Base-by-base conservation (phyloP, 345 rosid species). In the Populus pruinosa region DNA sequence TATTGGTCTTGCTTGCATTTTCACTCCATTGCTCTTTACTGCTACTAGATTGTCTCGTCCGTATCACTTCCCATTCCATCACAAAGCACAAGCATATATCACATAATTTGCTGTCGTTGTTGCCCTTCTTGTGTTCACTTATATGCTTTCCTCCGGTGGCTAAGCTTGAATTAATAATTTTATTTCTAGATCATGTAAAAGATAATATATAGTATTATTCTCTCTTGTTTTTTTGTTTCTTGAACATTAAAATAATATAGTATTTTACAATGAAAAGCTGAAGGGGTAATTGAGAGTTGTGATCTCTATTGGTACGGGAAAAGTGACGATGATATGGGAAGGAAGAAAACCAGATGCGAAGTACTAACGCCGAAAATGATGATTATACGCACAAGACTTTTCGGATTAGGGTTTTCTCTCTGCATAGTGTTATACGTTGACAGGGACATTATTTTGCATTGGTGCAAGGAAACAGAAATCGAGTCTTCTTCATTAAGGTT, bases 401-500 rank as follows among this genome's bases (percentile, higher is more conserved):
- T 27, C 25, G 25, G 35, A 29, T 6, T 21, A 55, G 8, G n/a
- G 61, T 9, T 55, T n/a, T 56, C 23, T n/a, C 27, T 56, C 13
- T n/a, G 50, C 17, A n/a, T 56, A 20, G n/a, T 53, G 11, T 21
- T 2, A 20, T 53, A 8, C 4, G 25, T 56, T 56, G 12, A 56
- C 29, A 3, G 27, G 27, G 29, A n/a, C 9, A 56, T 9, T 56
- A 56, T n/a, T 8, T n/a, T 9, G 13, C 62, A 20, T 8, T 20
- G 62, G 62, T 3, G 5, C 25, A 56, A n/a, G 63, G 4, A 18
- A 35, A 18, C 6, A 41, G 31, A 69, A 44, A 71, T 11, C 23
- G 36, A 39, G 55, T 38, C 41, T 69, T 76, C 29, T 68, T 55
- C 39, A 8, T 8, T 41, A 61, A 70, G 71, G 78, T 9, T 74